These are phyloP conservation scores for Ophiocordyceps robertsii DNA, from an alignment of 2,329 filamentous ascomycete species.

Conservation along the genomic window DNA sequence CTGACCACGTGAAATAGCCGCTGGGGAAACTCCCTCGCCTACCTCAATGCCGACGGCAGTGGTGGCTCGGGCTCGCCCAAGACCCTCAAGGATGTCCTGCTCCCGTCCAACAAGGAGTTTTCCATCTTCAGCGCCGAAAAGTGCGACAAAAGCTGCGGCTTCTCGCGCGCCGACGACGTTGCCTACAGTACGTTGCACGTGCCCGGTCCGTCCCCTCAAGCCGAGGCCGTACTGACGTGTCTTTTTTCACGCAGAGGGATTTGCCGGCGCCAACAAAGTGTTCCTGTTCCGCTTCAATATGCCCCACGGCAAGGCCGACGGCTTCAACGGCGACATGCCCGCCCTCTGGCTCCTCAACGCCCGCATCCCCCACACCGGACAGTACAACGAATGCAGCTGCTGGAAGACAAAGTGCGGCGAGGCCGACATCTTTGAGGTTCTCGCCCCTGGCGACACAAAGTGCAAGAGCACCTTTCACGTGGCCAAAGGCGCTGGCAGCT, in stretches of 20 bases:
- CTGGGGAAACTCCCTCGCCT: slow-evolving; percentile 32
- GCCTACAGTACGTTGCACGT: slow-evolving; percentile 26
- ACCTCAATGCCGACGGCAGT: slow-evolving; percentile 27
- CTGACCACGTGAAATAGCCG: slow-evolving; percentile 12
- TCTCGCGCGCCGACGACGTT: slow-evolving; percentile 25
- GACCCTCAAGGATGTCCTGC: slow-evolving; percentile 22
- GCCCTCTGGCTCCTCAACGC: slow-evolving; percentile 67
- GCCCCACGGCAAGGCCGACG: slow-evolving; percentile 43
- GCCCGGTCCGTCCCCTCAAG: background rate
- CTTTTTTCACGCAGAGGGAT: slow-evolving; percentile 43
- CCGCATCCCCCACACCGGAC: slow-evolving; percentile 53
- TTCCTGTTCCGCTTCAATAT: slow-evolving; percentile 66
- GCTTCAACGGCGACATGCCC: slow-evolving; percentile 52
- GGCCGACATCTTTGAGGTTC: slow-evolving; percentile 62
- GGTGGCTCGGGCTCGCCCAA: slow-evolving; percentile 23
- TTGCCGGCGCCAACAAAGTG: slow-evolving; percentile 54
- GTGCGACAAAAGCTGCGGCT: slow-evolving; percentile 30
- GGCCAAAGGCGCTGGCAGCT: slow-evolving; percentile 48
- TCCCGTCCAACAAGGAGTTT: slow-evolving; percentile 31
- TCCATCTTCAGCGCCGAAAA: slow-evolving; percentile 29
- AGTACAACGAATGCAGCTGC: slow-evolving; percentile 62
- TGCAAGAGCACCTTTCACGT: slow-evolving; percentile 60
- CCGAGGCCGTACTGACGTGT: too few relatives aligned
- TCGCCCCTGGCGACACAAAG: slow-evolving; percentile 48
- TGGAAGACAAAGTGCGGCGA: slow-evolving; percentile 59